Evolutionary conservation across 208 protist species (phyloP), one percentile per base, ranked within the genome.

Genomic region (Crithidia expoeki): DNA sequence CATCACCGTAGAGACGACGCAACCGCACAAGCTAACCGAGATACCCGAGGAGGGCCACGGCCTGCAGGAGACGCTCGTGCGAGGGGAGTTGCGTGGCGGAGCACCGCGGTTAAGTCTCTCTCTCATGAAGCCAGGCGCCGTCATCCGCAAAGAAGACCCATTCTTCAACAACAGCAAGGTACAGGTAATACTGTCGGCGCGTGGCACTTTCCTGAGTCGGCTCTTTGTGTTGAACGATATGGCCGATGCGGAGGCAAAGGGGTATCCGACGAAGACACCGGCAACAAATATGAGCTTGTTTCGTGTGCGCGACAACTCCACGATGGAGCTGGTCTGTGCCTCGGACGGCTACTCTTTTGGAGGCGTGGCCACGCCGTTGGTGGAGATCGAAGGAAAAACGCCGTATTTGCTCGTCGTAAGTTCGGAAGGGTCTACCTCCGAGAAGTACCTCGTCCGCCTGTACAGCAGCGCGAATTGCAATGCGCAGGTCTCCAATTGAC

Each of bases 81-180:
- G 62, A 4, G 86, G 81, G 5, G 61, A 79, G 47, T 71, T 94
- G 25, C 73, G 67, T 10, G 52, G 50, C 2, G 46, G 50, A 36
- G 68, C 61, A 14, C 62, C 62, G 17, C 52, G 47, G 7, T 57
- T 83, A 21, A 40, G 28, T 19, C 65, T 27, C 11, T 59, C 62
- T 12, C 36, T 67, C 38, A 68, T 71, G 47, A 68, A 70, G 23
- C 55, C 70, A 2, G 60, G 57, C n/a, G 30, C 67, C 33, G 27
- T 76, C n/a, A 58, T 91, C 16, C 46, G 52, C 11, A 88, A 79
- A 44, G 62, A 57, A 9, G 82, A 87, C 61, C 40, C 65, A 1
- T 88, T 82, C 58, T 92, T 94, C 51, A 81, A 73, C 40, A 92
- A 87, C 74, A 84, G 74, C 74, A 86, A 81, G 30, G 76, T 84